Base-by-base conservation (phyloP, 441 rosid species). In the Populus tomentosa region DNA sequence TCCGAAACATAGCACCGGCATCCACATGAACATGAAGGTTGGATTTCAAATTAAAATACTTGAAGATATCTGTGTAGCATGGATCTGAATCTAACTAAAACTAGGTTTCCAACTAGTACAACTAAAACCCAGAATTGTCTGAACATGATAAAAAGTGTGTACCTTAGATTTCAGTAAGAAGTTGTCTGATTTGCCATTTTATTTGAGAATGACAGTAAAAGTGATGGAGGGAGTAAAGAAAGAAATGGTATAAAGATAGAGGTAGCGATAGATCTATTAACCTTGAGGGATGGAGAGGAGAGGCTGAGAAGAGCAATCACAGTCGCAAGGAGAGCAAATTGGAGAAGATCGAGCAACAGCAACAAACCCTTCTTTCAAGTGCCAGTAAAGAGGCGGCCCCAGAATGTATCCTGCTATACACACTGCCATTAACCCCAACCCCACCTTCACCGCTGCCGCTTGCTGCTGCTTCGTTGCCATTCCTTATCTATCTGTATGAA, bases 331-430 rank as follows among this genome's bases (percentile, higher is more conserved):
- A 64, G 94, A 65, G 81, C 98, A 95, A 72, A 88, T 50, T 35
- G 86, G 70, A 16, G 84, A 83, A 66, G 88, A 86, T 77, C 23
- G 86, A 77, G 82, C 84, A 24, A 89, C 84, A n/a, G 92, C 90
- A 14, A 86, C 94, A 59, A 92, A 74, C 1, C 89, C 98, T 73
- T 93, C 99, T 76, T 85, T 85, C 86, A 93, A 85, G 59, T 95
- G 98, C 98, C 98, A 95, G 83, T 95, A 92, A 21, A 95, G 90
- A 35, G 99, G 98, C 0, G 97, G 97, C 66, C 99, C 98, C 53
- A 95, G 79, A 69, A 95, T 85, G 90, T 92, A 95, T 2, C 90
- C 95, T 1, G 84, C 78, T 83, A 95, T 71, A 85, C 94, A 83
- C 21, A 90, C 68, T 0, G 89, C 96, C 77, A 95, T 50, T 1